Evolutionary conservation across 768 basidiomycete species (phyloP).

Genomic region (Hebeloma cylindrosporum): DNA sequence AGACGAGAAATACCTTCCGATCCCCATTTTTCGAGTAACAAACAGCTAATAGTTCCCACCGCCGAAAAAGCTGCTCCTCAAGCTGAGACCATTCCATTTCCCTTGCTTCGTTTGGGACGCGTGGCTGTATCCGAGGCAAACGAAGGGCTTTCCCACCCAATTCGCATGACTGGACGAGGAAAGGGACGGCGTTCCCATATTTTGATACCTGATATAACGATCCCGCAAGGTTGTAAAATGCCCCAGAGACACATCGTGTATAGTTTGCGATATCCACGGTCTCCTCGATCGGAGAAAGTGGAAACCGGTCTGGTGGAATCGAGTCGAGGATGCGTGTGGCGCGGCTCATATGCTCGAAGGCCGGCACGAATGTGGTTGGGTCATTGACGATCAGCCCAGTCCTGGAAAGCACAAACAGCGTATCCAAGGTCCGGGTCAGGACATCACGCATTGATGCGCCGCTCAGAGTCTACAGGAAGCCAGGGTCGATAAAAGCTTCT

Average conservation of each 20-base stretch:
- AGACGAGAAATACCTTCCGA: conserved; percentile 52
- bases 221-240: conserved; percentile 68
- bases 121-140: conserved; percentile 19
- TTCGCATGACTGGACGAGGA: conserved; percentile 60
- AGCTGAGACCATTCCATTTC: conserved; percentile 57
- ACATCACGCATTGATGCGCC: conserved; percentile 15
- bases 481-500: background rate
- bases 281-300: conserved; percentile 12
- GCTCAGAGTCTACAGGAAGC: conserved; percentile 6
- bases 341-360: conserved; percentile 48
- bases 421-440: conserved; percentile 25
- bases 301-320: conserved; percentile 14
- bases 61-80: conserved; percentile 61
- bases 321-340: conserved; percentile 37
- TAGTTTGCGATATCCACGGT: conserved; percentile 49
- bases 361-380: conserved; percentile 35
- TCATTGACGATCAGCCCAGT: conserved; percentile 20
- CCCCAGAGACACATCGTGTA: conserved; percentile 68
- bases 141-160: conserved; percentile 51
- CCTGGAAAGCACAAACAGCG: conserved; percentile 22
- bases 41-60: conserved; percentile 82
- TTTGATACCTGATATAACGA: conserved; percentile 66
- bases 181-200: conserved; percentile 64
- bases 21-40: conserved; percentile 80
- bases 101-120: conserved; percentile 15